Evolutionary conservation across 345 rosid species (phyloP), one percentile per base, ranked within the genome.

Genomic region (Lepidium aucheri): DNA sequence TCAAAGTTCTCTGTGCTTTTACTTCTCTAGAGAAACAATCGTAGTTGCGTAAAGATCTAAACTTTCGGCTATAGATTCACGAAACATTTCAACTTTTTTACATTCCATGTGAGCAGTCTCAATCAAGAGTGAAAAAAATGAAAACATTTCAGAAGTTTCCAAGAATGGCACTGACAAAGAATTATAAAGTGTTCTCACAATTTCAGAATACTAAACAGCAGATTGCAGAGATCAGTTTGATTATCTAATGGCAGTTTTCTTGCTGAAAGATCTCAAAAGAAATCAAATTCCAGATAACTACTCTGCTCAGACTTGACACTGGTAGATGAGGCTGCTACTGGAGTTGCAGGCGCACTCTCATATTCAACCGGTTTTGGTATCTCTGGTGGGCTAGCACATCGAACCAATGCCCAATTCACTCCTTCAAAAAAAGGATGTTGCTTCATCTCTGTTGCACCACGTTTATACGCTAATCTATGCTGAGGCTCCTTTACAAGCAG

Each of bases 391-490:
- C 86, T 89, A 15, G 83, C 87, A 38, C 94, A 89, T 22, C 96
- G 82, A 45, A 85, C 85, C 54, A 89, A 73, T 8, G 96, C 91
- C 96, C 94, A 86, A 47, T 89, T 89, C 51, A 89, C 84, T 14
- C 94, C 94, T 81, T 86, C 89, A 53, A 85, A 89, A 85, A 86
- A 89, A 35, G 76, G 89, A 56, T 85, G 96, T 62, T 85, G 94
- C 71, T 85, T 86, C 22, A 87, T 85, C 78, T 84, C 94, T 0
- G 89, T 89, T 17, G 86, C 91, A 13, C 94, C 96, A 63, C 96
- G 83, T 74, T 79, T 85, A 41, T 76, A 80, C 12, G 89, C 96
- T 78, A 89, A 71, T 60, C 89, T 78, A 28, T 85, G 87, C 46
- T 81, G 96, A n/a, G 91, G 94, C 68, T 86, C 87, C 75, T 89